Conservation (phyloP, 148 eudicot genomes). For the Rhododendron molle region DNA sequence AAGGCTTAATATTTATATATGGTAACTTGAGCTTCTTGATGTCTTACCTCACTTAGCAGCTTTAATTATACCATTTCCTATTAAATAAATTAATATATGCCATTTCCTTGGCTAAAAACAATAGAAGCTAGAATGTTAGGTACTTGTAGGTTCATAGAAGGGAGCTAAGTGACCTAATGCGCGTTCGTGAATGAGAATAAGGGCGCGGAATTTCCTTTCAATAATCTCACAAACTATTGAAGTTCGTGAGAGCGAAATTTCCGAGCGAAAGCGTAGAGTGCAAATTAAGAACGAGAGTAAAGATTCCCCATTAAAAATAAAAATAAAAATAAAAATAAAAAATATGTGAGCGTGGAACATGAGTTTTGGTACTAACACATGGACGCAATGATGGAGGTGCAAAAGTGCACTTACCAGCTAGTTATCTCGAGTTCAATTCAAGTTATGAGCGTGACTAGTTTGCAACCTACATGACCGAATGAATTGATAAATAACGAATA, state of each 20-base stretch:
- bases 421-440: neutral
- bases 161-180: neutral
- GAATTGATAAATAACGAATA: no score
- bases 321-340: no score
- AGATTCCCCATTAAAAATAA: no score
- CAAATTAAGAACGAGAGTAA: neutral
- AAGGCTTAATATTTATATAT: neutral
- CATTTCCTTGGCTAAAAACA: neutral
- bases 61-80: neutral
- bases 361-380: neutral
- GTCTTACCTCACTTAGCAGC: neutral
- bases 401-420: neutral
- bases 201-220: neutral
- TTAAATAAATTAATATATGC: neutral
- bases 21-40: neutral
- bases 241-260: neutral
- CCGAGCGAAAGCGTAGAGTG: neutral
- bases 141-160: neutral
- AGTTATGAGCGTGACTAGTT: neutral
- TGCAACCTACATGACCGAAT: no score
- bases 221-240: neutral
- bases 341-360: neutral
- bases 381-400: neutral
- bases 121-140: neutral
- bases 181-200: neutral